Evolutionary conservation across 2,329 filamentous ascomycete genomes (phyloP).

Genomic region (Claviceps cyperi): DNA sequence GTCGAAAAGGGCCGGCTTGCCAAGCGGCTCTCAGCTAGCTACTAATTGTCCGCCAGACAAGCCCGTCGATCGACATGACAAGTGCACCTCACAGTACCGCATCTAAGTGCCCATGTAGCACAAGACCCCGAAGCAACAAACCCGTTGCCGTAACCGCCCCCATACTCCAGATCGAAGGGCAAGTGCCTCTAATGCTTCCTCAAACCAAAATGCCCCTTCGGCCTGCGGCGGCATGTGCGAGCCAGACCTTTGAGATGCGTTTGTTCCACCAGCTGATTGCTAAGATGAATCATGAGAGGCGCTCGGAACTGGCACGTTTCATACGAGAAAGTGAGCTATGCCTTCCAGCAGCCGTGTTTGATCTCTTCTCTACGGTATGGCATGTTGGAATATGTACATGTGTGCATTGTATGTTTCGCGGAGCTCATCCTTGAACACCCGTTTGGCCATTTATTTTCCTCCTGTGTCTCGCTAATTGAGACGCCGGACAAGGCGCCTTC

Average conservation of each 20-base stretch:
- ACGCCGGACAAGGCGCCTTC: conserved; percentile 3
- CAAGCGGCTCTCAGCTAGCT: not conserved
- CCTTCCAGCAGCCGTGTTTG: not conserved
- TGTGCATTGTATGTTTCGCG: not conserved
- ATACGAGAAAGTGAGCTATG: not conserved
- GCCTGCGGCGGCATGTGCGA: conserved; percentile 2
- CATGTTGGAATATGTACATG: not conserved
- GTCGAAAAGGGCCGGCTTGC: not conserved
- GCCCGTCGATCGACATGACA: conserved; percentile 1
- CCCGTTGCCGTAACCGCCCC: not conserved
- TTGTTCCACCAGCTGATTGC: conserved; percentile 2
- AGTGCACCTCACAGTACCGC: conserved; percentile 5
- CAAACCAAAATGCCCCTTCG: not conserved
- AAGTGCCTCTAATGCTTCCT: not conserved
- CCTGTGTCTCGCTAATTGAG: conserved; percentile 6
- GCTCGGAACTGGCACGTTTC: not conserved
- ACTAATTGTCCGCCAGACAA: conserved; percentile 1
- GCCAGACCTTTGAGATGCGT: conserved; percentile 2
- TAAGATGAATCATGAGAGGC: not conserved
- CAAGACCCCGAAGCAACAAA: not conserved
- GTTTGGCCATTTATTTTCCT: not conserved
- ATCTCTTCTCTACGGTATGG: not conserved
- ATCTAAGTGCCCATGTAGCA: conserved; percentile 6
- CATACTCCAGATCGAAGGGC: not conserved
- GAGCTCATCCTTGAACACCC: not conserved